Conservation (phyloP, 129 eudicot species). For the Lactuca sativa region DNA sequence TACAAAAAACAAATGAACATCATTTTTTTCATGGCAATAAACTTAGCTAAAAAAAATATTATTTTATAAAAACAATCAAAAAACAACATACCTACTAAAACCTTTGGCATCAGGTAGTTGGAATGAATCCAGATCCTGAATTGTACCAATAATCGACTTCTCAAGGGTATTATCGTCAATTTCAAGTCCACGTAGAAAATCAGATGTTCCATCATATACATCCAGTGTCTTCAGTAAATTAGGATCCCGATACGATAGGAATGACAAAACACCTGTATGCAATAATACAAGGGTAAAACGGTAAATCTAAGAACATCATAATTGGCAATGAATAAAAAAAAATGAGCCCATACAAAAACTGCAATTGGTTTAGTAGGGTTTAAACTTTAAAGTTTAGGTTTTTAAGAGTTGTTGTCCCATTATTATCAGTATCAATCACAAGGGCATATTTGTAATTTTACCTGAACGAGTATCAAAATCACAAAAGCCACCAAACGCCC, state of each 20-base stretch:
- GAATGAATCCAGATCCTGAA: conserved; percentile 75
- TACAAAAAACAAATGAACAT: conserved; percentile 33
- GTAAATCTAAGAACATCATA: not conserved
- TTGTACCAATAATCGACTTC: conserved; percentile 85
- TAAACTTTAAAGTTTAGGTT: too few species aligned
- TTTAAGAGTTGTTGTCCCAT: too few species aligned
- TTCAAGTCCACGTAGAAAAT: conserved; percentile 62
- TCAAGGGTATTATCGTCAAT: conserved; percentile 70
- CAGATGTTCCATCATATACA: conserved; percentile 74
- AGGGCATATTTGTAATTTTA: conserved; percentile 11
- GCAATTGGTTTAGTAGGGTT: too few species aligned
- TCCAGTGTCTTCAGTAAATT: conserved; percentile 82
- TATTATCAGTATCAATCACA: too few species aligned
- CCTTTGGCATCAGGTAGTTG: conserved; percentile 90
- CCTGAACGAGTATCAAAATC: conserved; percentile 87
- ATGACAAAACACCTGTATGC: conserved; percentile 69
- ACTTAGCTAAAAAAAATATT: too few species aligned
- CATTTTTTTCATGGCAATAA: not conserved
- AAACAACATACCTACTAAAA: conserved; percentile 61
- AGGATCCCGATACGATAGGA: conserved; percentile 78
- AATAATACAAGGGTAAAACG: not conserved
- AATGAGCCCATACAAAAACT: too few species aligned
- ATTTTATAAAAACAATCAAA: too few species aligned
- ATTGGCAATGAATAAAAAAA: not conserved
- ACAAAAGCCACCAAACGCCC: conserved; percentile 91